Evolutionary conservation across 805 yeast species (phyloP).

Genomic region (Sugiyamaella marilandica): DNA sequence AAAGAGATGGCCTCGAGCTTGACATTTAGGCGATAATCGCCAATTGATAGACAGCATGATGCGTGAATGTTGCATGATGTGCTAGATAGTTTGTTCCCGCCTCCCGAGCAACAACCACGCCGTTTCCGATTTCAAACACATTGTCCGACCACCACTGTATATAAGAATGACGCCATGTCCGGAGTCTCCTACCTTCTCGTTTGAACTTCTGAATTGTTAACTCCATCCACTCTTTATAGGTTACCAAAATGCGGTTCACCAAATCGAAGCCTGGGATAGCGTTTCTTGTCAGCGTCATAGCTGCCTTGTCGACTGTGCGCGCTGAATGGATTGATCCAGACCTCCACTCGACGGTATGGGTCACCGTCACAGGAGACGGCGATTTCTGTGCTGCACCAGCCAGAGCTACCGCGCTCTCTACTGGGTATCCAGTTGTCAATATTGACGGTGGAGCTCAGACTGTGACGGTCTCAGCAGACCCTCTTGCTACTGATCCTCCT

Average conservation of each 20-base stretch:
- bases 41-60: background rate
- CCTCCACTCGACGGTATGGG: constrained; percentile 12
- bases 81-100: background rate
- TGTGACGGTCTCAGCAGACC: constrained; percentile 8
- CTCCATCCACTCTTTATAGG: background rate
- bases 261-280: background rate
- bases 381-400: constrained; percentile 14
- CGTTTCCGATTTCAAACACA: background rate
- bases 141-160: too few species aligned
- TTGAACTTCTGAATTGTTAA: background rate
- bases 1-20: too few species aligned
- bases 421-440: constrained; percentile 23
- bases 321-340: constrained; percentile 8
- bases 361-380: constrained; percentile 20
- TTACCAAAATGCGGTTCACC: background rate
- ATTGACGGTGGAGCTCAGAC: constrained; percentile 22
- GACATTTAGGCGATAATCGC: background rate
- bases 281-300: background rate
- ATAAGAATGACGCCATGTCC: too few species aligned
- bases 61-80: background rate
- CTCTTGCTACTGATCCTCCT: constrained; percentile 1
- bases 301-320: constrained; percentile 5
- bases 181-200: too few species aligned
- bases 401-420: constrained; percentile 5
- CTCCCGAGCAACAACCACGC: background rate